Percentiles rank a stretch among this genome's conserved stretches.
Evolutionary conservation across 768 basidiomycete species (phyloP).

Genomic region (Mycena vitilis): DNA sequence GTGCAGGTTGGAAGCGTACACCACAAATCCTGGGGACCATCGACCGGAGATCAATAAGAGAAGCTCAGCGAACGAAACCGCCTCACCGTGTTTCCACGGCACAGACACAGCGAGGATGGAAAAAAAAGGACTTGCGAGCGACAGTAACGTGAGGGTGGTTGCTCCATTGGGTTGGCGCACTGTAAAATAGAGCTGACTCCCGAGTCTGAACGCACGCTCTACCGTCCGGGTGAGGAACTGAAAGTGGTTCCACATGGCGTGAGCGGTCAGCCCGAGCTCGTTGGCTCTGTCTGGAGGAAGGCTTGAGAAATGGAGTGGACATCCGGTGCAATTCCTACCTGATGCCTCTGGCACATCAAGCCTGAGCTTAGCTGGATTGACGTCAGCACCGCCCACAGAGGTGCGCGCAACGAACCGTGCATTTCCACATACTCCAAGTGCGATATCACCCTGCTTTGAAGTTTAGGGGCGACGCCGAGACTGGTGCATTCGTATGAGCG

Average conservation of each 20-base stretch:
- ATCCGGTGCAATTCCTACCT: not conserved
- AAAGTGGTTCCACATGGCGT: constrained; percentile 9
- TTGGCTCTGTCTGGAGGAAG: constrained; percentile 12
- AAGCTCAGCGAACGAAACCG: too few relatives aligned
- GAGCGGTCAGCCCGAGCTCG: not conserved
- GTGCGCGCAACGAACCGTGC: too few relatives aligned
- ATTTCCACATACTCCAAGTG: constrained; percentile 13
- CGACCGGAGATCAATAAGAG: too few relatives aligned
- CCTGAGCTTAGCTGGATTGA: not conserved
- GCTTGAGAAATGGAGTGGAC: too few relatives aligned
- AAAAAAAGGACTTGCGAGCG: constrained; percentile 20
- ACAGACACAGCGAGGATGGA: not conserved
- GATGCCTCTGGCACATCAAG: constrained; percentile 22
- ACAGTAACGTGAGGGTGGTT: constrained; percentile 7
- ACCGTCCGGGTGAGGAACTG: not conserved
- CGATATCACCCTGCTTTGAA: constrained; percentile 7
- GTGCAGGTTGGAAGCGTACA: constrained; percentile 12
- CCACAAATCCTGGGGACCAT: not conserved
- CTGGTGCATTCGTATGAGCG: too few relatives aligned
- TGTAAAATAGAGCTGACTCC: constrained; percentile 18
- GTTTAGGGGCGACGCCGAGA: not conserved
- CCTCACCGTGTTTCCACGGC: too few relatives aligned
- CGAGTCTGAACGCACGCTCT: constrained; percentile 4
- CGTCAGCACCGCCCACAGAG: too few relatives aligned
- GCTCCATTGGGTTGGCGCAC: constrained; percentile 18